Percentiles rank a stretch among this genome's conserved stretches.
phyloP scores from a whole-genome alignment of 768 basidiomycete genomes.

The Panellus pusillus region DNA sequence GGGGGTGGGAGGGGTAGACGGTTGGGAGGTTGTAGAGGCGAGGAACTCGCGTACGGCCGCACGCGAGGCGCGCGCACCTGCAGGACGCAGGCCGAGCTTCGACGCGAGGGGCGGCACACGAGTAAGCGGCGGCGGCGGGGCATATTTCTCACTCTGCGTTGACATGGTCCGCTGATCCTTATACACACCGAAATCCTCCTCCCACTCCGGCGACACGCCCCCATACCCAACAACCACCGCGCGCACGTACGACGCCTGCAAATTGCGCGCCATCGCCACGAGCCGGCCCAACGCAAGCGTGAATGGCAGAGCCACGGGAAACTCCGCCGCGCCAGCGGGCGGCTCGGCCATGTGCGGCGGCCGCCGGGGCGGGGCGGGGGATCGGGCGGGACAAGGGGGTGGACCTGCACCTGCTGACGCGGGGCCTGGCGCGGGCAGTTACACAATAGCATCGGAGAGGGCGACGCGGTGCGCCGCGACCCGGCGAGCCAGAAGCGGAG shows the following conservation, averaged over 20 bases:
- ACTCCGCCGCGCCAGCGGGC: background rate
- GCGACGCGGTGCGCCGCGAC: constrained; percentile 14
- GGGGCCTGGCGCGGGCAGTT: background rate
- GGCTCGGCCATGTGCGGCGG: too few species aligned
- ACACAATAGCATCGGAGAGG: background rate
- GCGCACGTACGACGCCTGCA: constrained; percentile 20
- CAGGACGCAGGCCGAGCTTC: background rate
- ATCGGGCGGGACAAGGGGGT: constrained; percentile 7
- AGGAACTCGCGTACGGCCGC: constrained; percentile 9
- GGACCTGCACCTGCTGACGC: background rate
- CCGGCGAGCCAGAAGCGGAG: constrained; percentile 17
- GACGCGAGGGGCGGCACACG: constrained; percentile 2
- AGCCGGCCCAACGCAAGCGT: constrained; percentile 10
- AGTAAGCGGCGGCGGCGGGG: background rate
- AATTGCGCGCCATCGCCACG: constrained; percentile 11
- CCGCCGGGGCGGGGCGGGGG: background rate
- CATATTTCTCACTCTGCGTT: background rate
- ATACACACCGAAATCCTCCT: background rate
- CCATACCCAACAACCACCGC: constrained; percentile 22
- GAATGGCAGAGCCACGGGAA: background rate
- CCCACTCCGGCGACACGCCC: background rate
- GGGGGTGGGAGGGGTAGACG: background rate
- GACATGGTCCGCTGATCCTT: background rate
- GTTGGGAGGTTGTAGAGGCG: background rate
- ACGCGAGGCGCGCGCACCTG: background rate